These are phyloP conservation scores for Pseudisothecium myosuroides DNA, from an alignment of 225 moss, liverwort and hornwort species.

Conservation along the genomic window DNA sequence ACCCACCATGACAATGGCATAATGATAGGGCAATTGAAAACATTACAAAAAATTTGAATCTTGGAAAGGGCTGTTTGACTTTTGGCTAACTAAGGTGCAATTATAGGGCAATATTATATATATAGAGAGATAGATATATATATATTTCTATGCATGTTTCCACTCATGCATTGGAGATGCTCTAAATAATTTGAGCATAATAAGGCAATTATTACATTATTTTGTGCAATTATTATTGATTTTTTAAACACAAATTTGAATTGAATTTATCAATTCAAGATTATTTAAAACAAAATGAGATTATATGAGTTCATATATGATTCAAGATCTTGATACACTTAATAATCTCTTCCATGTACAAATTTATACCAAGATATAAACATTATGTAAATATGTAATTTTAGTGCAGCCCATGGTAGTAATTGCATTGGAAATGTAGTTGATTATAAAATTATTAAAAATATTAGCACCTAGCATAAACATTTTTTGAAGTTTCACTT, in stretches of 20 bases:
- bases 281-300: neutral
- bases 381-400: neutral
- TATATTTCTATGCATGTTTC: too few relatives aligned
- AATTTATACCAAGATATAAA: neutral
- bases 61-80: too few relatives aligned
- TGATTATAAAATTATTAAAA: neutral
- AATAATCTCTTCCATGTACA: neutral
- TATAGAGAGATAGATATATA: too few relatives aligned
- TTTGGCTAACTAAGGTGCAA: too few relatives aligned
- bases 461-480: neutral
- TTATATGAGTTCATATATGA: neutral
- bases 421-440: neutral
- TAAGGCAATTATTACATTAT: neutral
- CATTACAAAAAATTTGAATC: too few relatives aligned
- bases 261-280: neutral
- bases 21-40: too few relatives aligned
- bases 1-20: too few relatives aligned
- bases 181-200: neutral
- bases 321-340: neutral
- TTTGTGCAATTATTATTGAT: neutral
- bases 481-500: neutral
- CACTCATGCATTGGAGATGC: too few relatives aligned
- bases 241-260: neutral
- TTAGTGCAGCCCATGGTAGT: neutral
- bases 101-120: too few relatives aligned